Evolutionary conservation across 768 basidiomycete species (phyloP).

Genomic region (Leucosporidium yakuticum): DNA sequence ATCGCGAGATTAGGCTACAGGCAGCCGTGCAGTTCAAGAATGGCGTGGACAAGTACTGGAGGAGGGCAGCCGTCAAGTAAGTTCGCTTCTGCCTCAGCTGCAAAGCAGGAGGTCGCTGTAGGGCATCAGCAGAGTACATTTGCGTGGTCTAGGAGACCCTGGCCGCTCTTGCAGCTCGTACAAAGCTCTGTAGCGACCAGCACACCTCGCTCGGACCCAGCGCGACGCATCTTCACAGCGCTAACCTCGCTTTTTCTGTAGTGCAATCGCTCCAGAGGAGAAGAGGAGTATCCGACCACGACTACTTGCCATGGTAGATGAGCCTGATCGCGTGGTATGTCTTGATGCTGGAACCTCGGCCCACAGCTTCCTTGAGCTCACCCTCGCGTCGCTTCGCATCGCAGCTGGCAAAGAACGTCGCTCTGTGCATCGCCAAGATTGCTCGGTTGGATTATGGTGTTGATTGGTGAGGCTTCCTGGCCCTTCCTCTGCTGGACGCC

Average conservation of each 20-base stretch:
- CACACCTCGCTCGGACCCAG: conserved; percentile 1
- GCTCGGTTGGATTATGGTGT: conserved; percentile 69
- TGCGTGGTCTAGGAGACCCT: neutral
- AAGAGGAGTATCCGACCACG: conserved; percentile 60
- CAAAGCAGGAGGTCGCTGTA: neutral
- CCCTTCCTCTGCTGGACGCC: neutral
- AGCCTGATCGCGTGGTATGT: conserved; percentile 67
- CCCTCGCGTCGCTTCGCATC: conserved; percentile 40
- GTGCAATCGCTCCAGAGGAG: conserved; percentile 64
- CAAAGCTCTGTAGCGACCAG: too few relatives aligned
- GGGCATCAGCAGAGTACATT: too few relatives aligned
- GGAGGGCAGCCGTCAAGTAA: conserved; percentile 48
- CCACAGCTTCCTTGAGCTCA: neutral
- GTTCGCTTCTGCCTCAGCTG: neutral
- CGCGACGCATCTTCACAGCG: neutral
- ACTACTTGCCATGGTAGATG: conserved; percentile 63
- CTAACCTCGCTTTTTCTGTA: conserved; percentile 40
- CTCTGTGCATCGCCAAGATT: conserved; percentile 66
- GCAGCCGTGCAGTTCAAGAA: conserved; percentile 89
- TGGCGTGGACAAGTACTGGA: conserved; percentile 65
- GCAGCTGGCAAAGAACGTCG: conserved; percentile 73
- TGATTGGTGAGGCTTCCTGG: conserved; percentile 55
- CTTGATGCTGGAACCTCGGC: conserved; percentile 7
- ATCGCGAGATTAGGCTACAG: conserved; percentile 60
- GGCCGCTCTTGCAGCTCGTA: neutral